These are phyloP conservation scores for Tricladium varicosporioides DNA, from an alignment of 2,329 filamentous ascomycete genomes.

Conservation along the genomic window DNA sequence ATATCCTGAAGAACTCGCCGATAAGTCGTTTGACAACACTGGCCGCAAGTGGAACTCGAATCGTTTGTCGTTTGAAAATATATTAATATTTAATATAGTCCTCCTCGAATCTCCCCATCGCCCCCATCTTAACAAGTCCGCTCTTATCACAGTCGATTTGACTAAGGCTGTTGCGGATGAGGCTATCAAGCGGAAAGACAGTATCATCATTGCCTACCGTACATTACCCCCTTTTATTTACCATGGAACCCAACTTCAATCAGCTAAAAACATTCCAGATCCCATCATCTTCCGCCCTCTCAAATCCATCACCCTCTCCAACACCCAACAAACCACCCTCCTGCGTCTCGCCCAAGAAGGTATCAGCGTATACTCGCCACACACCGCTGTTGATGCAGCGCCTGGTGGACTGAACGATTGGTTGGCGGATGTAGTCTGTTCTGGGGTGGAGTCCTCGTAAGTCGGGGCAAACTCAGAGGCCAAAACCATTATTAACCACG, in stretches of 20 bases:
- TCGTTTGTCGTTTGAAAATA: not conserved
- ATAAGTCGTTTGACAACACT: conserved; percentile 95
- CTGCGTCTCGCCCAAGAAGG: conserved; percentile 79
- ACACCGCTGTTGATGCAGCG: conserved; percentile 90
- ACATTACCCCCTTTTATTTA: conserved; percentile 31
- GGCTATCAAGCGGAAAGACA: conserved; percentile 73
- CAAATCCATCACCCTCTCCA: conserved; percentile 79
- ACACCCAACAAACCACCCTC: conserved; percentile 84
- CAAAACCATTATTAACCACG: not conserved
- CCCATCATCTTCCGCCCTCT: conserved; percentile 94
- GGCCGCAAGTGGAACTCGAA: conserved; percentile 50
- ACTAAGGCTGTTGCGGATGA: conserved; percentile 87
- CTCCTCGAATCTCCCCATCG: conserved; percentile 68
- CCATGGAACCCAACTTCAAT: not conserved
- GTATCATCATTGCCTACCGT: conserved; percentile 89
- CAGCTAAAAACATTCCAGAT: conserved; percentile 50
- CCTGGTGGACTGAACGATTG: conserved; percentile 86
- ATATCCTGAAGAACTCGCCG: conserved; percentile 86
- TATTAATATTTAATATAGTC: conserved; percentile 43
- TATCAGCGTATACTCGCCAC: conserved; percentile 93
- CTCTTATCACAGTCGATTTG: conserved; percentile 85
- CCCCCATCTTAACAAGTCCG: conserved; percentile 60
- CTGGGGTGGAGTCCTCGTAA: conserved; percentile 34
- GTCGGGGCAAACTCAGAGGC: conserved; percentile 22
- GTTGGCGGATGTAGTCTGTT: conserved; percentile 83